Base-by-base conservation (phyloP, 345 rosid genomes). In the Capsella bursapastoris region DNA sequence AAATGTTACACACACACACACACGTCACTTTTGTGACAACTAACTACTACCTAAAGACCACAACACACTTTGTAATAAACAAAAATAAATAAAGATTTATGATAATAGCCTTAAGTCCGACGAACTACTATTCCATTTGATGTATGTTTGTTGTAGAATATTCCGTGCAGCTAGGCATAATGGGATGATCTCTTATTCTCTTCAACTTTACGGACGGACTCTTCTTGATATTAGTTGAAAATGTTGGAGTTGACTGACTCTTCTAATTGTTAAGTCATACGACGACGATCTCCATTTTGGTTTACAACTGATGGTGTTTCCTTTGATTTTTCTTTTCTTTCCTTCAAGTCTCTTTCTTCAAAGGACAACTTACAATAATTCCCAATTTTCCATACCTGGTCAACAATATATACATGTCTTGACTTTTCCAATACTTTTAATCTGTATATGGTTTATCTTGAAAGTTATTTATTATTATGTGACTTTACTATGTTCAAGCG, bases 1-100 rank as follows among this genome's bases (percentile, higher is more conserved):
- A 73, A 31, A 22, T 31, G 32, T 22, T 32, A 55, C 71, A 73
- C 57, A 55, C 71, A 55, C 71, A 73, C 57, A 55, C 71, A 73
- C 57, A 45, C 57, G 37, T 59, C 63, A 52, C 63, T 71, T 34
- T 38, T 28, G 25, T 6, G 4, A 32, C 25, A 8, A 51, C 29
- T 12, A 10, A 34, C 25, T 13, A 16, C 9, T 1, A 45, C 0
- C 3, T 35, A 62, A 1, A 27, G 15, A 63, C 52, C 34, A 63
- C 67, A 8, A 48, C 27, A 48, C 11, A 15, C 27, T 3, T 22
- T 1, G 25, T 22, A 22, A 15, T 48, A 45, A 6, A 45, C 6
- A 45, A 14, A 45, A 8, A 18, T 0, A 6, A 32, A 2, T 32
- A 32, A 6, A 5, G 5, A 29, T 29, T 6, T 34, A 34, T 34